Percentiles rank a stretch among this genome's conserved stretches.
Evolutionary conservation across 2,329 filamentous ascomycete species (phyloP).

Genomic region (Sporothrix curviconia): DNA sequence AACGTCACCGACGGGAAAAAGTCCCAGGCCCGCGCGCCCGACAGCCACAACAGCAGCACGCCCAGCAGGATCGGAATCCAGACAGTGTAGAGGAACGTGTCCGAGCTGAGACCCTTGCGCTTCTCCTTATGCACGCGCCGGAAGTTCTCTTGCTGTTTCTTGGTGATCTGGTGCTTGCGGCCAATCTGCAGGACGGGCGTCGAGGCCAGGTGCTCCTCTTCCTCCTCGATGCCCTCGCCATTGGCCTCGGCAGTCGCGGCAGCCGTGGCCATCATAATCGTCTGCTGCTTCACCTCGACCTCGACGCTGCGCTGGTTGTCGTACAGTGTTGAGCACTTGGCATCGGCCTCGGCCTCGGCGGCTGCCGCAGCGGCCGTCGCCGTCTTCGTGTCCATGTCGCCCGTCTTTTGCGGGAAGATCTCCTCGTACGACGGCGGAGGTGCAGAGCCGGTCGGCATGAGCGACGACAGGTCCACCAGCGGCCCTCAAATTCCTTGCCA

Average conservation of each 20-base stretch:
- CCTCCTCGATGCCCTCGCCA: constrained; percentile 18
- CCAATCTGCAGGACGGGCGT: constrained; percentile 51
- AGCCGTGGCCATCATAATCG: constrained; percentile 21
- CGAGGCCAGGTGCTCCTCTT: constrained; percentile 29
- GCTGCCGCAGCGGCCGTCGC: constrained; percentile 52
- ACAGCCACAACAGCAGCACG: constrained; percentile 20
- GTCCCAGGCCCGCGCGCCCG: constrained; percentile 17
- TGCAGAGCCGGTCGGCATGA: constrained; percentile 41
- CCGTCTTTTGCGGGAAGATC: constrained; percentile 46
- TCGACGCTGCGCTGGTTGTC: constrained; percentile 28
- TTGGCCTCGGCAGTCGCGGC: constrained; percentile 26
- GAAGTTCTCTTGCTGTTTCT: constrained; percentile 59
- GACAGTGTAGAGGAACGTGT: constrained; percentile 61
- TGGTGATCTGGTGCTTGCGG: constrained; percentile 56
- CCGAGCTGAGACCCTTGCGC: constrained; percentile 56
- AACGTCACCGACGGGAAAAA: constrained; percentile 18
- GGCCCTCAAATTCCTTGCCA: constrained; percentile 43
- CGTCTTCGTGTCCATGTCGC: constrained; percentile 49
- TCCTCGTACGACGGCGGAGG: constrained; percentile 73
- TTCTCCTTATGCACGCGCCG: constrained; percentile 55
- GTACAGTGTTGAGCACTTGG: constrained; percentile 48
- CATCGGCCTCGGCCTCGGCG: constrained; percentile 52
- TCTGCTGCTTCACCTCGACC: not conserved
- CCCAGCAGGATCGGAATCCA: constrained; percentile 33
- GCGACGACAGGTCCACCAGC: constrained; percentile 62